These are phyloP conservation scores for Vishniacozyma victoriae DNA, from an alignment of 768 basidiomycete species.

Conservation along the genomic window DNA sequence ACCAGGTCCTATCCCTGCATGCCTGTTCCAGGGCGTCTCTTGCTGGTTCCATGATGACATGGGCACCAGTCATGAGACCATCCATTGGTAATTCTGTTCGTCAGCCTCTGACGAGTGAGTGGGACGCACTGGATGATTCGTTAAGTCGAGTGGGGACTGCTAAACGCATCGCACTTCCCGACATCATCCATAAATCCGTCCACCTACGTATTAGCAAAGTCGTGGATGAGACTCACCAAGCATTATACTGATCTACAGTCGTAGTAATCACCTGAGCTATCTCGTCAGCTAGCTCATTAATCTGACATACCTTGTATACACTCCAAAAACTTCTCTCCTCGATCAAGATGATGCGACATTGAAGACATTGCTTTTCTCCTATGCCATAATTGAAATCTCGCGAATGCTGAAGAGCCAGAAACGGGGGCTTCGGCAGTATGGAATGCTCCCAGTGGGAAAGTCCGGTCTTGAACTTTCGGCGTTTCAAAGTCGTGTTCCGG, in stretches of 20 bases:
- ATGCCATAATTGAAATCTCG: constrained; percentile 35
- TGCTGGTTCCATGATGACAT: constrained; percentile 9
- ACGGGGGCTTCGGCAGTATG: not conserved
- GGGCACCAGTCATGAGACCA: constrained; percentile 2
- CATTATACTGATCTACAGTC: constrained; percentile 23
- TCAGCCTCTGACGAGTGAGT: not conserved
- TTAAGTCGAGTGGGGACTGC: constrained; percentile 27
- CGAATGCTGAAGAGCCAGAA: constrained; percentile 7
- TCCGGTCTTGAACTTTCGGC: not conserved
- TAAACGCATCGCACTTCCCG: constrained; percentile 19
- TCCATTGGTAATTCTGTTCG: constrained; percentile 11
- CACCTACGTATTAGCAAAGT: constrained; percentile 6
- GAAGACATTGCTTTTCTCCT: constrained; percentile 26
- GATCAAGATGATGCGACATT: constrained; percentile 13
- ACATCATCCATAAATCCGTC: constrained; percentile 35
- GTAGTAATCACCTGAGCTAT: constrained; percentile 17
- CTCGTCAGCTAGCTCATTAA: constrained; percentile 1
- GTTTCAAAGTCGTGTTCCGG: constrained; percentile 20
- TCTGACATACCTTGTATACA: constrained; percentile 20
- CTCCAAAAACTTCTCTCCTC: constrained; percentile 24
- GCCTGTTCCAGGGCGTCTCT: constrained; percentile 21
- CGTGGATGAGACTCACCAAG: constrained; percentile 17
- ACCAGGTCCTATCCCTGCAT: constrained; percentile 32
- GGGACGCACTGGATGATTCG: constrained; percentile 23
- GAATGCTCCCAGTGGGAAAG: not conserved